Conservation (phyloP, 176 grass and related monocot species). For the Juncus inflexus region DNA sequence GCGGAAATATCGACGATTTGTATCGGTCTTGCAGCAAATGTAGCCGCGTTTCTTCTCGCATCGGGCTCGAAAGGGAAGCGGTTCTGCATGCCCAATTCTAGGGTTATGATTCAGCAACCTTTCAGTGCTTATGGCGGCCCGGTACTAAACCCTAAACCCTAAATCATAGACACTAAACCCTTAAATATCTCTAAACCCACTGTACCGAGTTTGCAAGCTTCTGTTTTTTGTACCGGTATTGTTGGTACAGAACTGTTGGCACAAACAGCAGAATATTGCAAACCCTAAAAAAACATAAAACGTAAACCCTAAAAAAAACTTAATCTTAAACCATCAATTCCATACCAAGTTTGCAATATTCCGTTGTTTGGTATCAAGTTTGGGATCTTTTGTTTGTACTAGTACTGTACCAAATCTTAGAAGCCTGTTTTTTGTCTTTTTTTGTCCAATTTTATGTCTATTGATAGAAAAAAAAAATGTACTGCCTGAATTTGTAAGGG, state of each 20-base stretch:
- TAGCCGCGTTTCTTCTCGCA: conserved; percentile 90
- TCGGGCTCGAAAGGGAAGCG: conserved; percentile 86
- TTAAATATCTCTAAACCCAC: too few relatives aligned
- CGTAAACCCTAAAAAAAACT: too few relatives aligned
- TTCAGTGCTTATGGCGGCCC: conserved; percentile 69
- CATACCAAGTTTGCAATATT: too few relatives aligned
- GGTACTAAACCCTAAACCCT: conserved; percentile 9
- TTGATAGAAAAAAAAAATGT: conserved; percentile 7
- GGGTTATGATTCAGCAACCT: conserved; percentile 94
- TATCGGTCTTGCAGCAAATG: conserved; percentile 88
- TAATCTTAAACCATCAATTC: too few relatives aligned
- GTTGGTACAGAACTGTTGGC: neutral
- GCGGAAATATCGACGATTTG: conserved; percentile 91
- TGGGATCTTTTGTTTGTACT: neutral
- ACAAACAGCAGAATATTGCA: too few relatives aligned
- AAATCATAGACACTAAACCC: too few relatives aligned
- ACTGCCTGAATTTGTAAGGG: neutral
- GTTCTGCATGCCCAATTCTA: conserved; percentile 99
- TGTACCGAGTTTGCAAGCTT: too few relatives aligned
- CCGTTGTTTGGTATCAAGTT: too few relatives aligned
- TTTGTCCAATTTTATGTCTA: neutral
- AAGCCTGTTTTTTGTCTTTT: neutral
- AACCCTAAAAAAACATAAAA: too few relatives aligned
- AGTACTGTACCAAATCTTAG: neutral
- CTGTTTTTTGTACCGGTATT: neutral